A percentile compares a stretch with the other conserved stretches of the same genome.
phyloP scores from a whole-genome alignment of 2,329 filamentous ascomycete species.

The Xylaria sp. region DNA sequence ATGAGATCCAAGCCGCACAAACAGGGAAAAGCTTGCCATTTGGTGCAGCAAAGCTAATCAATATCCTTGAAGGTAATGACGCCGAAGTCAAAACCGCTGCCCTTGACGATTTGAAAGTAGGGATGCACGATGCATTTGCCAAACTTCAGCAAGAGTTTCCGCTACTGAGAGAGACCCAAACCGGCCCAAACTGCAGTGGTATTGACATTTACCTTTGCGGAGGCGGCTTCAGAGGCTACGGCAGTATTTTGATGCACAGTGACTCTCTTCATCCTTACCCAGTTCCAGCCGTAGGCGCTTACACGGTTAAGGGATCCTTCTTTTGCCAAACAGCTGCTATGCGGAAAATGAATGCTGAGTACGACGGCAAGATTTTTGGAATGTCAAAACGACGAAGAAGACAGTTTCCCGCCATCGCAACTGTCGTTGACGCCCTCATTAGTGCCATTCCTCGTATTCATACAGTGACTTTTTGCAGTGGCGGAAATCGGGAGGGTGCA shows the following conservation, averaged over 20 bases:
- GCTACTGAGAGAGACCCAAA: constrained; percentile 60
- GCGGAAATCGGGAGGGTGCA: constrained; percentile 86
- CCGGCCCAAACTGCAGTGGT: constrained; percentile 51
- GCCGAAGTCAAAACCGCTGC: constrained; percentile 58
- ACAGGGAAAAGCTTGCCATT: constrained; percentile 70
- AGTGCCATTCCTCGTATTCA: constrained; percentile 76
- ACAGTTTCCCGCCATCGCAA: constrained; percentile 86
- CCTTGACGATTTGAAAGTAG: constrained; percentile 64
- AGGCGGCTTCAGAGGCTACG: constrained; percentile 90
- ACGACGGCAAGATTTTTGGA: constrained; percentile 73
- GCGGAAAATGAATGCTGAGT: constrained; percentile 61
- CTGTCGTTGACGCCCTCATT: constrained; percentile 81
- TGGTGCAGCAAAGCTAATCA: constrained; percentile 68
- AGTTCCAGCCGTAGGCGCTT: constrained; percentile 84
- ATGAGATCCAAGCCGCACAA: constrained; percentile 64
- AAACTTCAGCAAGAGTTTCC: constrained; percentile 62
- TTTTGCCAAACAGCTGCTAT: constrained; percentile 68
- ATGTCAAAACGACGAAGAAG: constrained; percentile 81
- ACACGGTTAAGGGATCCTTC: constrained; percentile 69
- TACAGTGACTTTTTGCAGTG: constrained; percentile 84
- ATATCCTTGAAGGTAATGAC: constrained; percentile 58
- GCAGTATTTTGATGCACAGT: constrained; percentile 85
- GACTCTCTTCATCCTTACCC: constrained; percentile 82
- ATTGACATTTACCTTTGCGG: constrained; percentile 86
- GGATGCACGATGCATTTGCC: constrained; percentile 70